Conservation (phyloP, 1,139 yeast genomes). For the Yamadazyma dendronema region DNA sequence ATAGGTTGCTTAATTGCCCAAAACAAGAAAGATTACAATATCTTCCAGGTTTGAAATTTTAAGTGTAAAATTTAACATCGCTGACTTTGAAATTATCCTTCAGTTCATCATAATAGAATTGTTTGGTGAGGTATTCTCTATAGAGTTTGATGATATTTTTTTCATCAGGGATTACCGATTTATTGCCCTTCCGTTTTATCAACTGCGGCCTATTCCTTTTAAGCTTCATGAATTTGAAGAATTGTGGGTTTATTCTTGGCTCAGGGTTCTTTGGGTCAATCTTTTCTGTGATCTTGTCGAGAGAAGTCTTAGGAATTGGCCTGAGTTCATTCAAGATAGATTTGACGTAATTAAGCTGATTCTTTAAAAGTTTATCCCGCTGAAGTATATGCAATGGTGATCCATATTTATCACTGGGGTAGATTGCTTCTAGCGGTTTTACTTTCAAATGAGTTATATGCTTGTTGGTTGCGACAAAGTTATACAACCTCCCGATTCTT, state of each 20-base stretch:
- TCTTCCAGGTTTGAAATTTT: conserved; percentile 22
- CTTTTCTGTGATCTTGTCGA: conserved; percentile 11
- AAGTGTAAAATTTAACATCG: conserved; percentile 4
- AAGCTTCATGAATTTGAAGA: conserved; percentile 26
- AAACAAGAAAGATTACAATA: conserved; percentile 35
- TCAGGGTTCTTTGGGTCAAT: conserved; percentile 14
- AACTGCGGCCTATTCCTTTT: conserved; percentile 18
- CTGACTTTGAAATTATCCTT: conserved; percentile 3
- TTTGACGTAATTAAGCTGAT: conserved; percentile 26
- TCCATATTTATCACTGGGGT: conserved; percentile 33
- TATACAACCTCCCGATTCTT: conserved; percentile 2
- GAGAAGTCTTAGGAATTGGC: conserved; percentile 22
- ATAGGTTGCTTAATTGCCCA: conserved; percentile 42
- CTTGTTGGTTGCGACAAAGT: conserved; percentile 1
- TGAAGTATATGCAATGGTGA: conserved; percentile 28
- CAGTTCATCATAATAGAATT: conserved; percentile 25
- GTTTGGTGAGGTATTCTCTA: conserved; percentile 31
- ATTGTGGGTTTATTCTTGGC: conserved; percentile 24
- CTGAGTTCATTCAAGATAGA: conserved; percentile 15
- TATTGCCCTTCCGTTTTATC: conserved; percentile 23
- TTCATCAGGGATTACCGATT: conserved; percentile 31
- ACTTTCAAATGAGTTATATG: conserved; percentile 24
- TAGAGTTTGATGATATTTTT: conserved; percentile 29
- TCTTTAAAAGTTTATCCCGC: conserved; percentile 25
- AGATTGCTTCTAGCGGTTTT: conserved; percentile 31